These are phyloP conservation scores for Aspergillus leporis DNA, from an alignment of 495 filamentous ascomycete genomes.

Conservation along the genomic window DNA sequence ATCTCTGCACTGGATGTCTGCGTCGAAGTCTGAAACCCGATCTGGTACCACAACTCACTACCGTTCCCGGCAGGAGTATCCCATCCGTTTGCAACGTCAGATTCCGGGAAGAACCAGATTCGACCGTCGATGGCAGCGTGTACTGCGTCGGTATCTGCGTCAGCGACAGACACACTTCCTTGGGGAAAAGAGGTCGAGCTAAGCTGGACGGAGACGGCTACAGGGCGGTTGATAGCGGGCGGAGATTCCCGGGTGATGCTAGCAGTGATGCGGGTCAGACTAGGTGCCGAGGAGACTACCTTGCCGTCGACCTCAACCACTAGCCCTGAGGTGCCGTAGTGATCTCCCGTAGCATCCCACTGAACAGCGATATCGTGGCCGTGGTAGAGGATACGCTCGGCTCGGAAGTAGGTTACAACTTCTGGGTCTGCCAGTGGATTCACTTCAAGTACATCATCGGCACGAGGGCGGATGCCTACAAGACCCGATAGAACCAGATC, in stretches of 20 bases:
- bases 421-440: constrained; percentile 27
- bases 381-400: constrained; percentile 32
- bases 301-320: constrained; percentile 27
- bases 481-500: constrained; percentile 30
- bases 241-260: constrained; percentile 12
- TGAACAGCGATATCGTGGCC: constrained; percentile 30
- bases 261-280: constrained; percentile 15
- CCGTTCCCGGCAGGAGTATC: constrained; percentile 23
- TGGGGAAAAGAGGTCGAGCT: constrained; percentile 16
- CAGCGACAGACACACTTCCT: constrained; percentile 25
- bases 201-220: constrained; percentile 27
- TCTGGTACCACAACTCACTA: constrained; percentile 24
- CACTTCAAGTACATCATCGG: constrained; percentile 29
- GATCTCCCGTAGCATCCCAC: constrained; percentile 26
- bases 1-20: constrained; percentile 18
- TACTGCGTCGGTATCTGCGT: constrained; percentile 19
- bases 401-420: constrained; percentile 26
- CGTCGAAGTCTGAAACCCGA: constrained; percentile 16
- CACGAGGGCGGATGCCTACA: constrained; percentile 28
- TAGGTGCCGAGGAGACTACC: constrained; percentile 12
- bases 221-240: constrained; percentile 15
- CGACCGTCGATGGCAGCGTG: constrained; percentile 31
- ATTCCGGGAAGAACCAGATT: constrained; percentile 24
- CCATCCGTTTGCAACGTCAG: constrained; percentile 25
- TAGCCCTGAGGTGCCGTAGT: constrained; percentile 26